phyloP scores from a whole-genome alignment of 2,329 filamentous ascomycete genomes.

The Neoscytalidium dimidiatum region DNA sequence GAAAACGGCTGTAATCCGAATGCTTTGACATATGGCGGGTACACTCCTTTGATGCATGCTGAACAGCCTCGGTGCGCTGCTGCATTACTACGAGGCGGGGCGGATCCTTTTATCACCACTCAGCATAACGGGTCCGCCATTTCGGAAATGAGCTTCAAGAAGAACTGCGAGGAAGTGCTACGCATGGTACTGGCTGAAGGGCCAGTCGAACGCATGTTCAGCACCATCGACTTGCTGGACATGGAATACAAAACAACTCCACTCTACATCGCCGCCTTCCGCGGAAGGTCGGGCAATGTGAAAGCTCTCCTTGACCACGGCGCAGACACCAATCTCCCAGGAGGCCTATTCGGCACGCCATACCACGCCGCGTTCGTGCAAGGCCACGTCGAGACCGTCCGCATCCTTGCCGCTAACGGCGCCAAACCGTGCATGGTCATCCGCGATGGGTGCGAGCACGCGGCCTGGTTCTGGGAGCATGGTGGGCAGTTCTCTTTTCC shows the following conservation, averaged over 20 bases:
- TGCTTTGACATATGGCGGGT: background rate
- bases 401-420: background rate
- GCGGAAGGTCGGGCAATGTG: background rate
- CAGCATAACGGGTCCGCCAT: too few species aligned
- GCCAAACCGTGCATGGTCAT: background rate
- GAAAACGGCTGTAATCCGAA: background rate
- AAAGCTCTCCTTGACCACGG: background rate
- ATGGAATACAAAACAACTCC: background rate
- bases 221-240: background rate
- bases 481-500: background rate
- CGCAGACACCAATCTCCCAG: background rate
- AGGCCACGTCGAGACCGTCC: background rate
- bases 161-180: background rate
- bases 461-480: constrained; percentile 3
- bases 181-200: background rate
- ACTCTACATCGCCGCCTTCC: background rate
- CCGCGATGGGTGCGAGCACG: background rate
- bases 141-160: background rate
- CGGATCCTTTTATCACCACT: background rate
- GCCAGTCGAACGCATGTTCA: background rate
- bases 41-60: background rate
- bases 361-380: background rate
- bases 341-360: background rate
- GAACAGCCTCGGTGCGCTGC: background rate
- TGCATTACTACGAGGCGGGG: background rate